Evolutionary conservation across 352 stramenopile species (phyloP), one percentile per base, ranked within the genome.

Genomic region (Phytophthora kernoviae): DNA sequence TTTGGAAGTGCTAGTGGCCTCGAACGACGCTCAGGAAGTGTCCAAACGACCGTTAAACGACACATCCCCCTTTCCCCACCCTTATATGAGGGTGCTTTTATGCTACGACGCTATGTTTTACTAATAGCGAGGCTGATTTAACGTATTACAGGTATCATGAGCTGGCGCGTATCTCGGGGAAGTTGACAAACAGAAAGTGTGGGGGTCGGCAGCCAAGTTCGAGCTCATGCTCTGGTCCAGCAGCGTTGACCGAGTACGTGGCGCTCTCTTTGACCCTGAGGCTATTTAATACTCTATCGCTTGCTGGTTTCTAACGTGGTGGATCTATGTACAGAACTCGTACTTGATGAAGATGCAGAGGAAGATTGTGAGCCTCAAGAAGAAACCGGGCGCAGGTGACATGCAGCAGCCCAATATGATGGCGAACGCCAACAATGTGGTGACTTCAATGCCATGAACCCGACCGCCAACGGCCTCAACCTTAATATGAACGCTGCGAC

Each of bases 211-310:
- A 2, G 82, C 85, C 58, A 94, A 94, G 73, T 94, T 94, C 57
- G 85, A 94, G 73, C 68, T 94, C 62, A 93, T 90, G 81, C 62
- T 91, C 24, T 94, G 85, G 85, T 87, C 83, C 47, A 92, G 83
- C 56, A 90, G 78, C 40, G 66, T 64, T 39, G 83, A 92, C 52
- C 73, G 76, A 47, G 83, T 92, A 68, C 45, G 72, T 70, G 14
- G 1, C 27, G 30, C 4, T 40, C 27, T 58, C 22, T 42, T 21
- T 22, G 57, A 26, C 6, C 42, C 5, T 48, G 22, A 20, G 37
- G 47, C 34, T 47, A n/a, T n/a, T n/a, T n/a, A n/a, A n/a, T n/a
- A n/a, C n/a, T n/a, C n/a, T n/a, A n/a, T n/a, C n/a, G n/a, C n/a
- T n/a, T n/a, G n/a, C n/a, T n/a, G n/a, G n/a, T n/a, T n/a, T n/a